Conservation (phyloP, 2,329 filamentous ascomycete species). For the Colletotrichum cereale region DNA sequence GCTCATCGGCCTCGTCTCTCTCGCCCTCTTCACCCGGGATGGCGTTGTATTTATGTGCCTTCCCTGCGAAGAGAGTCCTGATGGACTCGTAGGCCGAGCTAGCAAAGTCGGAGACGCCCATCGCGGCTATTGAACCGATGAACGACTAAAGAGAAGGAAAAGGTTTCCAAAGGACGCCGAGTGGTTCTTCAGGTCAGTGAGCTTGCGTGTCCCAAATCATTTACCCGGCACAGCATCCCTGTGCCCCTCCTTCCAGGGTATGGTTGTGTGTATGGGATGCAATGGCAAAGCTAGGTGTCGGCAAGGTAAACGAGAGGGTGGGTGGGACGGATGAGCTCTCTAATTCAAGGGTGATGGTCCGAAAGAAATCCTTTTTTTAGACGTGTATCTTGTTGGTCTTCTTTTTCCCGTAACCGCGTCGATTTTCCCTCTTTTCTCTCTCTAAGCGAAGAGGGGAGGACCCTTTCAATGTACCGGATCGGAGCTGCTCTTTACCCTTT, state of each 20-base stretch:
- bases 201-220: slow-evolving; percentile 19
- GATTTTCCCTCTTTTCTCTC: neutral
- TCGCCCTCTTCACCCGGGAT: slow-evolving; percentile 42
- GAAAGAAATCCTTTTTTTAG: slow-evolving; percentile 5
- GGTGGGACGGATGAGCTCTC: neutral
- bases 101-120: slow-evolving; percentile 35
- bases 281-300: slow-evolving; percentile 18
- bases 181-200: slow-evolving; percentile 23
- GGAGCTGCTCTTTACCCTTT: neutral
- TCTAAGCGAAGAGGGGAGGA: slow-evolving; percentile 1
- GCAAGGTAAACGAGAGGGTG: slow-evolving; percentile 4
- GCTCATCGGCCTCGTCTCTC: slow-evolving; percentile 31
- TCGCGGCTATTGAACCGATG: slow-evolving; percentile 13
- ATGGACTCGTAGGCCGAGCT: slow-evolving; percentile 39
- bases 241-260: slow-evolving; percentile 19
- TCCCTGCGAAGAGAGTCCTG: slow-evolving; percentile 39
- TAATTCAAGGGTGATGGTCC: neutral
- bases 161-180: neutral
- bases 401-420: neutral
- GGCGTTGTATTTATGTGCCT: slow-evolving; percentile 48
- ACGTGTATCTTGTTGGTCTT: neutral
- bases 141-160: neutral
- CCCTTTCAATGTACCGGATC: slow-evolving; percentile 23
- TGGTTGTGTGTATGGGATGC: neutral
- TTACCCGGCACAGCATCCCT: slow-evolving; percentile 19